Percentiles rank a stretch among this genome's conserved stretches.
Evolutionary conservation across 257 asterid genomes (phyloP).

Genomic region (Mitragyna speciosa): DNA sequence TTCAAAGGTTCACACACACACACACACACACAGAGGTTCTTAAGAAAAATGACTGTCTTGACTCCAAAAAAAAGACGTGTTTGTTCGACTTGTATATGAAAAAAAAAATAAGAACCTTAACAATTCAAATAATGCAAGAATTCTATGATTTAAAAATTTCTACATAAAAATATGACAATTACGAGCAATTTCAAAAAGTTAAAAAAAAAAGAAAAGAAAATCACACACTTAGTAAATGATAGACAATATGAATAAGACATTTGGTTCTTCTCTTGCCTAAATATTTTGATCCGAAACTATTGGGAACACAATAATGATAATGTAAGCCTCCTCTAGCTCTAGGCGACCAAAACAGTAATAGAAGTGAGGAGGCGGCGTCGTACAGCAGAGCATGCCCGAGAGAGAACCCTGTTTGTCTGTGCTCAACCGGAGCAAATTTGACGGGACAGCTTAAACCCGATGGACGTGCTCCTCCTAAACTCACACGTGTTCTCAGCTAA

Average conservation of each 20-base stretch:
- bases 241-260: neutral
- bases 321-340: neutral
- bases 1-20: too few species aligned
- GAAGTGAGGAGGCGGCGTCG: neutral
- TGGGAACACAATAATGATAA: neutral
- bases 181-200: too few species aligned
- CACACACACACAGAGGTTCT: too few species aligned
- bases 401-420: conserved; percentile 41
- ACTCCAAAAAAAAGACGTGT: neutral
- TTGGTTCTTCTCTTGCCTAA: neutral
- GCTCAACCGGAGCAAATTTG: conserved; percentile 56
- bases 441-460: conserved; percentile 37
- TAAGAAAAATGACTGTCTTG: too few species aligned
- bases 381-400: neutral
- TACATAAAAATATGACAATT: neutral
- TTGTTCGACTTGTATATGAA: too few species aligned
- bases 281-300: too few species aligned
- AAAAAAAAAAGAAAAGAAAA: too few species aligned
- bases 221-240: too few species aligned
- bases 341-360: neutral
- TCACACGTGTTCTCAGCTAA: conserved; percentile 55
- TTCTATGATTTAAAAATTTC: neutral
- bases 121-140: too few species aligned
- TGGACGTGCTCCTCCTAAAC: conserved; percentile 47
- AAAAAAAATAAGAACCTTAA: too few species aligned